Base-by-base conservation (phyloP, 2,329 filamentous ascomycete genomes). In the Fusarium compactum region DNA sequence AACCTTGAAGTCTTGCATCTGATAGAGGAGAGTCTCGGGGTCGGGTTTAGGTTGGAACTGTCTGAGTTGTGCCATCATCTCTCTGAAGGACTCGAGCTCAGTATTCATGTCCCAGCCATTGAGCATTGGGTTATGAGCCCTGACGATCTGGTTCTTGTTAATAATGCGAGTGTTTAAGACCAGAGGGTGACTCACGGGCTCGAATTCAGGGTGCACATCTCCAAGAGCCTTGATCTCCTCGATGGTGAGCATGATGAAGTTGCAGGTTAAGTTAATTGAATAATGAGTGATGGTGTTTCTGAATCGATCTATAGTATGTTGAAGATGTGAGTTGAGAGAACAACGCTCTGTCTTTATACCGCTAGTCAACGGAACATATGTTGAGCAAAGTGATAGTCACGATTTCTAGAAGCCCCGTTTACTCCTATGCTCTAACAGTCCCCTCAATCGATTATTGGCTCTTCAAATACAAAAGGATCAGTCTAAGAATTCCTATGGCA, bases 151-250 rank as follows among this genome's bases (percentile, higher is more conserved):
- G 10, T 7, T 10, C 2, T 15, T 32, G 34, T 66, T 43, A 76
- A 59, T 25, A 45, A 22, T 5, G 10, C 12, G 30, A 20, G 40
- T 32, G 40, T 11, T 8, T 43, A 24, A 15, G n/a, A 4, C 15
- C 15, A 15, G 15, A 25, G 10, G 14, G 29, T 16, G 24, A 45
- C 66, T 58, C 8, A 69, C 67, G 27, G 67, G 43, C 41, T 68
- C 57, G 60, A 65, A 48, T 67, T 75, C 45, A n/a, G 70, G 63
- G 40, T 74, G 58, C 1, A 70, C 64, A 24, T 73, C 45, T 15
- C 53, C 62, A 15, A 77, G 71, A 2, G 73, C 71, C 27, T 62
- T 48, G 15, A 51, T 75, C 41, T 77, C 72, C 32, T 78, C 69
- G 14, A 77, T 40, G 3, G 71, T 69, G 47, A 76, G 58, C 76